Conservation (phyloP, 2,329 filamentous ascomycete genomes). For the Leptographium galeiforme region DNA sequence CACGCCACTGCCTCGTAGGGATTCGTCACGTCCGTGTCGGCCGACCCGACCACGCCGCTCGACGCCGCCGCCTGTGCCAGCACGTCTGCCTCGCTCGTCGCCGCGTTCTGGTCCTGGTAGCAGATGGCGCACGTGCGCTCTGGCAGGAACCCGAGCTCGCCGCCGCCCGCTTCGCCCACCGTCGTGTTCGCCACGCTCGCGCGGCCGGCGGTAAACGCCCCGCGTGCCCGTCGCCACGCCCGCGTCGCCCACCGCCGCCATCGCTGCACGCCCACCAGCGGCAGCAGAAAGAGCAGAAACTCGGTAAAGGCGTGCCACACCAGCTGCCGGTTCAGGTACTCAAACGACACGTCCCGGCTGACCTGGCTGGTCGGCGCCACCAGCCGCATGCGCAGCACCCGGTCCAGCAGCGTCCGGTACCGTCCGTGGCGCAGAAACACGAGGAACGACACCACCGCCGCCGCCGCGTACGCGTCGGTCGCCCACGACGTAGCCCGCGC, state of each 20-base stretch:
- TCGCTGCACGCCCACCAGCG: conserved; percentile 83
- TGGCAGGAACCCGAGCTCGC: conserved; percentile 74
- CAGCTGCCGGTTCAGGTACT: conserved; percentile 92
- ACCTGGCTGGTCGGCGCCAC: conserved; percentile 76
- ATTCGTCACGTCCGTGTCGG: conserved; percentile 88
- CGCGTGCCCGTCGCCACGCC: conserved; percentile 63
- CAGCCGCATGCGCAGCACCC: conserved; percentile 70
- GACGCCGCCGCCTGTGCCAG: conserved; percentile 53
- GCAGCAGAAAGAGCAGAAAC: conserved; percentile 93
- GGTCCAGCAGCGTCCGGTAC: conserved; percentile 82
- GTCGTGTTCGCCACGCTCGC: conserved; percentile 12
- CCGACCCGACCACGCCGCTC: conserved; percentile 72
- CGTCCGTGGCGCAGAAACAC: conserved; percentile 83
- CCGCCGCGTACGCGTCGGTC: conserved; percentile 64
- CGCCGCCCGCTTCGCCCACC: conserved; percentile 37
- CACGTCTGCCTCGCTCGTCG: conserved; percentile 61
- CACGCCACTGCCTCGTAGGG: conserved; percentile 87
- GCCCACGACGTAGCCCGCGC: conserved; percentile 54
- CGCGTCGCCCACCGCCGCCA: conserved; percentile 85
- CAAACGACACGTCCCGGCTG: conserved; percentile 85
- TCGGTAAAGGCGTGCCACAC: conserved; percentile 99
- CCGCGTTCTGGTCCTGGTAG: conserved; percentile 81
- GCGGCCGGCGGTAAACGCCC: conserved; percentile 36
- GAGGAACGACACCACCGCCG: conserved; percentile 73
- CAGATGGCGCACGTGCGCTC: conserved; percentile 95